These are phyloP conservation scores for Aspergillus leporis DNA, from an alignment of 495 filamentous ascomycete genomes.

Conservation along the genomic window DNA sequence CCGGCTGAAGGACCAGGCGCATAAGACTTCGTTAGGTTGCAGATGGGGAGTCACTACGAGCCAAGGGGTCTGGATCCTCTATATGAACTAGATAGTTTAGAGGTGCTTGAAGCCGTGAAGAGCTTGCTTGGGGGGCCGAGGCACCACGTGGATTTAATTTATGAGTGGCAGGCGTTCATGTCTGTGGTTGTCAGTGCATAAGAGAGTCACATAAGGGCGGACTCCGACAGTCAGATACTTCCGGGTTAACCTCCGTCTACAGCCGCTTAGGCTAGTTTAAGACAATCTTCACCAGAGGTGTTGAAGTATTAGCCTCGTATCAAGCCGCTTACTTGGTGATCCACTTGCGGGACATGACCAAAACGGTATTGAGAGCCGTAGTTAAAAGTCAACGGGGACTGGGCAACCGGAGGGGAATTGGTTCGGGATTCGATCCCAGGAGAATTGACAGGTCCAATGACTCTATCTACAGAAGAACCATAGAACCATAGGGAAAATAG, in stretches of 20 bases:
- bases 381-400: background rate
- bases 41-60: background rate
- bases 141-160: background rate
- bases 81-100: background rate
- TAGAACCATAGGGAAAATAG: background rate
- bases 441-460: background rate
- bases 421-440: background rate
- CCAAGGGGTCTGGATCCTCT: background rate
- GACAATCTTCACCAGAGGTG: background rate
- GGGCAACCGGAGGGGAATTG: background rate
- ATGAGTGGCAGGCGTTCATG: background rate
- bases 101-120: background rate
- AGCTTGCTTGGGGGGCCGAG: background rate
- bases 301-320: background rate
- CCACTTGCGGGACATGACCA: background rate
- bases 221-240: background rate
- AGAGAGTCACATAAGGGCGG: background rate
- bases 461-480: background rate
- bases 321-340: background rate
- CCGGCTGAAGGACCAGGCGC: background rate
- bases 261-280: background rate
- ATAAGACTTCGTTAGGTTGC: background rate
- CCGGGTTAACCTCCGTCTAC: background rate
- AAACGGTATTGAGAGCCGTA: background rate
- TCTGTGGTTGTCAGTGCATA: background rate